Percentiles rank a stretch among this genome's conserved stretches.
phyloP scores from a whole-genome alignment of 1,139 yeast species.

The Kodamaea arcana region DNA sequence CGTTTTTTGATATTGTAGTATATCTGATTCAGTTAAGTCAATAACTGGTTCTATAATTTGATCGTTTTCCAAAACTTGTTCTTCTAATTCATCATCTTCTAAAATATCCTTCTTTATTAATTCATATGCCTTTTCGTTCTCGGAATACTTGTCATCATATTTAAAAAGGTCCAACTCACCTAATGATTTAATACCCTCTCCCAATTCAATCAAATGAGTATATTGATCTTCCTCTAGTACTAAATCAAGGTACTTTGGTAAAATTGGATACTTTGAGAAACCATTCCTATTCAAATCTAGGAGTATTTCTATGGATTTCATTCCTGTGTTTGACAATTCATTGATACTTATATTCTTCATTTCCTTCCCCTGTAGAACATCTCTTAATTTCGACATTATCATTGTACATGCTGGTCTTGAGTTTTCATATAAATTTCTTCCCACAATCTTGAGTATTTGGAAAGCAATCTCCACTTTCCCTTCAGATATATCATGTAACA shows the following conservation, averaged over 20 bases:
- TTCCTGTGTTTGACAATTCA: no score
- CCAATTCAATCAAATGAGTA: constrained; percentile 58
- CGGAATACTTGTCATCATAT: constrained; percentile 50
- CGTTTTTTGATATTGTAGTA: constrained; percentile 62
- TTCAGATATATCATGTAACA: constrained; percentile 51
- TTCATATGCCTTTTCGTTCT: constrained; percentile 40
- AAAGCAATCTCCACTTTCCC: constrained; percentile 29
- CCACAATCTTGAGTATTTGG: constrained; percentile 23
- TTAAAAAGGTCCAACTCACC: constrained; percentile 49
- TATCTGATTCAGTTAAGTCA: constrained; percentile 69
- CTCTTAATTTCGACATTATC: constrained; percentile 60
- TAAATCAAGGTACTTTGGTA: constrained; percentile 49
- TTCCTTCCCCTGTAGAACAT: constrained; percentile 52
- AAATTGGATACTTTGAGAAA: constrained; percentile 37
- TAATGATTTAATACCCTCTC: constrained; percentile 44
- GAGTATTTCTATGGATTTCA: constrained; percentile 48
- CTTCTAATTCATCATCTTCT: constrained; percentile 10
- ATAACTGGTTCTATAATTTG: constrained; percentile 9
- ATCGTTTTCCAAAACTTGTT: not conserved
- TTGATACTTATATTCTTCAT: constrained; percentile 22
- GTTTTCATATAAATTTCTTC: constrained; percentile 18
- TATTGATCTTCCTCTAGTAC: constrained; percentile 63
- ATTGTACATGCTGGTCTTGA: constrained; percentile 34
- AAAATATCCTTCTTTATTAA: constrained; percentile 18
- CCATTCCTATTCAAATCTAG: constrained; percentile 50